These are phyloP conservation scores for Globisporangium nodosum DNA, from an alignment of 352 stramenopile species.

Conservation along the genomic window DNA sequence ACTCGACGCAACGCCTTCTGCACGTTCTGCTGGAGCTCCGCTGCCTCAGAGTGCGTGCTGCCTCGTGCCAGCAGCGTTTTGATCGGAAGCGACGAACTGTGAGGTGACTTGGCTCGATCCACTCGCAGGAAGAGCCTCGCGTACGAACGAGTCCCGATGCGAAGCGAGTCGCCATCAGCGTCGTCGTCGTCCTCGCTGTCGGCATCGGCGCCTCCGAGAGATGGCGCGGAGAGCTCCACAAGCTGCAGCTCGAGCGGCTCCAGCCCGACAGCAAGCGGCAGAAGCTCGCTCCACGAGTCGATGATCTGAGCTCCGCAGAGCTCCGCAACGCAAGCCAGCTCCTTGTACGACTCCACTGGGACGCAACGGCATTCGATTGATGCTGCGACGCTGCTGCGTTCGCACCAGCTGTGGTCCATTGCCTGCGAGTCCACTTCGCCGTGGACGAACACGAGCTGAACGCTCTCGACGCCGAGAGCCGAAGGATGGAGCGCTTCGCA, in stretches of 20 bases:
- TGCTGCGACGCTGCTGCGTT: background rate
- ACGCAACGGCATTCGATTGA: background rate
- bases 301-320: constrained; percentile 9
- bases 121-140: background rate
- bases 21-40: constrained; percentile 5
- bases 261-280: background rate
- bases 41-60: background rate
- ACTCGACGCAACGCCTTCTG: constrained; percentile 1
- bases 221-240: constrained; percentile 1
- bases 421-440: constrained; percentile 7
- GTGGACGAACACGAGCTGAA: constrained; percentile 4
- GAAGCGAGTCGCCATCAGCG: background rate
- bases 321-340: constrained; percentile 3
- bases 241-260: constrained; percentile 1
- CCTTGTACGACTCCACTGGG: constrained; percentile 1
- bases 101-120: background rate
- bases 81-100: background rate
- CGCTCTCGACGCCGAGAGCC: background rate
- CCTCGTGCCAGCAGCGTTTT: constrained; percentile 10
- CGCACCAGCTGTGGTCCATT: constrained; percentile 5
- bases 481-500: background rate
- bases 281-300: constrained; percentile 12
- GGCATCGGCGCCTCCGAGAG: background rate
- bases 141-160: background rate
- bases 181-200: background rate